Evolutionary conservation across 768 basidiomycete species (phyloP).

Genomic region (Leccinellum rugosiceps): DNA sequence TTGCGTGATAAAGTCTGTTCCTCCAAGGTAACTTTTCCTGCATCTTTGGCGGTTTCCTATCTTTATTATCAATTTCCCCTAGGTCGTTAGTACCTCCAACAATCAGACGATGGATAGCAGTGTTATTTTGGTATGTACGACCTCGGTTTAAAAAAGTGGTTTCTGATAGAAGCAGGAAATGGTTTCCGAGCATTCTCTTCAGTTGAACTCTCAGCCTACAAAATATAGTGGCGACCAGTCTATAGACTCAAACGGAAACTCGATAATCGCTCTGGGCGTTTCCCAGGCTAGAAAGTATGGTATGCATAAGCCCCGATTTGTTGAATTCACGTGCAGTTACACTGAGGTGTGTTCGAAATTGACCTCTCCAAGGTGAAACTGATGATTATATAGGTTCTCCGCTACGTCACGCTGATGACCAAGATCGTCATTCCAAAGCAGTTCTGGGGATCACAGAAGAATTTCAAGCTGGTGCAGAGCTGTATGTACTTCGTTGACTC

Average conservation of each 20-base stretch:
- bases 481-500: slow-evolving; percentile 39
- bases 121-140: slow-evolving; percentile 53
- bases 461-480: slow-evolving; percentile 54
- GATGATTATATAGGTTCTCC: slow-evolving; percentile 52
- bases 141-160: not conserved
- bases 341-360: slow-evolving; percentile 48
- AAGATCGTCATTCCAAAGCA: slow-evolving; percentile 66
- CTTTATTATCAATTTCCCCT: not conserved
- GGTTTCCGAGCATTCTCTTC: slow-evolving; percentile 65
- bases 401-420: slow-evolving; percentile 62
- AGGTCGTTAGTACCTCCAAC: slow-evolving; percentile 40
- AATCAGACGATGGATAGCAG: slow-evolving; percentile 52
- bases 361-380: not conserved
- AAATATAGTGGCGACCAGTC: slow-evolving; percentile 40
- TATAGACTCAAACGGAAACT: slow-evolving; percentile 49
- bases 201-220: slow-evolving; percentile 52
- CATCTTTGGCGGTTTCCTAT: not conserved
- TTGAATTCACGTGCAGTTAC: slow-evolving; percentile 68
- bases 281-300: slow-evolving; percentile 46
- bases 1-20: slow-evolving; percentile 67
- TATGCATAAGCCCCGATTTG: slow-evolving; percentile 68
- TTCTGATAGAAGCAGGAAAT: slow-evolving; percentile 51
- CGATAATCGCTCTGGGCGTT: slow-evolving; percentile 42
- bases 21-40: slow-evolving; percentile 55
- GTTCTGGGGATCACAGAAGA: slow-evolving; percentile 75